Conservation (phyloP, 371 early-diverging fungal genomes). For the Lichtheimia corymbifera region DNA sequence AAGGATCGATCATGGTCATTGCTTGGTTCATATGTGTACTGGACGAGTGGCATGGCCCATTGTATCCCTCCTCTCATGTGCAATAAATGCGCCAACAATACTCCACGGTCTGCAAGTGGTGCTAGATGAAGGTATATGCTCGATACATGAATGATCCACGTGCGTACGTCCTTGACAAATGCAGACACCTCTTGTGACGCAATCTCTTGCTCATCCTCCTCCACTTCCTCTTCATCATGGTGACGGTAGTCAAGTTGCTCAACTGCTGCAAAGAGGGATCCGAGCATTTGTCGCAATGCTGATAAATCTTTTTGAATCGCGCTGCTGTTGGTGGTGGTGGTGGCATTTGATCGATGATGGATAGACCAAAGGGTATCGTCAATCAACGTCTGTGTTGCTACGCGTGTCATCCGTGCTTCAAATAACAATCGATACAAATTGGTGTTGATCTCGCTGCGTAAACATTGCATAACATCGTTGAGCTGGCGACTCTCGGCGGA, state of each 20-base stretch:
- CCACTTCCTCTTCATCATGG: neutral
- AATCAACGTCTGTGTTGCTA: slow-evolving; percentile 57
- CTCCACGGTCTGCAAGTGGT: slow-evolving; percentile 26
- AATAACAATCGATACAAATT: slow-evolving; percentile 25
- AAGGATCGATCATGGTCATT: slow-evolving; percentile 2
- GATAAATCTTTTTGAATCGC: slow-evolving; percentile 2
- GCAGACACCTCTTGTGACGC: slow-evolving; percentile 12
- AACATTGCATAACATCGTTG: slow-evolving; percentile 27
- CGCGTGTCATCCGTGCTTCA: slow-evolving; percentile 42
- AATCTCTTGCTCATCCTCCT: neutral
- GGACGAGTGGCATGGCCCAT: slow-evolving; percentile 64
- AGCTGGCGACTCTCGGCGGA: slow-evolving; percentile 28
- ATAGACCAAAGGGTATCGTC: slow-evolving; percentile 40
- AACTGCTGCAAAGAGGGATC: slow-evolving; percentile 22
- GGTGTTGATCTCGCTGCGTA: slow-evolving; percentile 29
- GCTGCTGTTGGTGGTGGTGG: slow-evolving; percentile 8
- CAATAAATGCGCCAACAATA: slow-evolving; percentile 52
- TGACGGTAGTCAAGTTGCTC: neutral
- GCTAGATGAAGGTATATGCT: slow-evolving; percentile 32
- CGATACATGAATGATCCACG: slow-evolving; percentile 55
- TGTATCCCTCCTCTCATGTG: slow-evolving; percentile 10
- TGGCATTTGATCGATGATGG: slow-evolving; percentile 13
- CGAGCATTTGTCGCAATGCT: slow-evolving; percentile 15
- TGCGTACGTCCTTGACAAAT: slow-evolving; percentile 37
- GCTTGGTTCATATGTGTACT: slow-evolving; percentile 31